Base-by-base conservation (phyloP, 139 green algal genomes). In the Dunaliella sp. region DNA sequence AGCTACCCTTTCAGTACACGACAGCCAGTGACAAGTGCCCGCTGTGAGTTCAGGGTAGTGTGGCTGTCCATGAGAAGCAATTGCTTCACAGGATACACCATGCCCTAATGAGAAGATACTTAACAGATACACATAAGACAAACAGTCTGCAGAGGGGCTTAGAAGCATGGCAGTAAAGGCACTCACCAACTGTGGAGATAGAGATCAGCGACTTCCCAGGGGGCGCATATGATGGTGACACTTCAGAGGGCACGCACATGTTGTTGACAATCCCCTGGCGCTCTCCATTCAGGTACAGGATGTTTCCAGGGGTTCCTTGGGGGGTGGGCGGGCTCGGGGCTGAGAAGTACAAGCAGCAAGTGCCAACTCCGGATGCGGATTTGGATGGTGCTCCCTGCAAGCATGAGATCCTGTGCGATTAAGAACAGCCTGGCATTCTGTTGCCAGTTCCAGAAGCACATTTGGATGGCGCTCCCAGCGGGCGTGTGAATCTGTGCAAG, bases 281-380 rank as follows among this genome's bases (percentile, higher is more conserved):
- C 31, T 95, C 91, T 30, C 96, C 97, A 79, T 99, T 98, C 73
- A 99, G 90, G 88, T 98, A 99, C 80, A 99, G 91, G 25, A 98
- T 92, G 86, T 93, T 92, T 84, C 97, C 95, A 1, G 81, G 81
- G 30, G 24, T 36, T 12, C 86, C 79, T 12, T 80, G 77, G 0
- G 91, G 83, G 3, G 81, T 81, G 30, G 89, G 89, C 28, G 89
- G 58, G 32, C 80, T 81, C 0, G 90, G 83, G 0, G 91, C 91
- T 1, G 57, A 87, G 90, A 97, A 98, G 89, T 98, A 98, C 32
- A 99, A 75, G 90, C 93, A 96, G 86, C 86, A 93, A 22, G 96
- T 98, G 84, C 97, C 97, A 33, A 98, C 95, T 48, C 91, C 93
- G 0, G 84, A n/a, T 33, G 84, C 90, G 0, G 83, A 24, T 78